Evolutionary conservation across 2,329 filamentous ascomycete genomes (phyloP), one percentile per base, ranked within the genome.

Genomic region (Epichloe aotearoae): DNA sequence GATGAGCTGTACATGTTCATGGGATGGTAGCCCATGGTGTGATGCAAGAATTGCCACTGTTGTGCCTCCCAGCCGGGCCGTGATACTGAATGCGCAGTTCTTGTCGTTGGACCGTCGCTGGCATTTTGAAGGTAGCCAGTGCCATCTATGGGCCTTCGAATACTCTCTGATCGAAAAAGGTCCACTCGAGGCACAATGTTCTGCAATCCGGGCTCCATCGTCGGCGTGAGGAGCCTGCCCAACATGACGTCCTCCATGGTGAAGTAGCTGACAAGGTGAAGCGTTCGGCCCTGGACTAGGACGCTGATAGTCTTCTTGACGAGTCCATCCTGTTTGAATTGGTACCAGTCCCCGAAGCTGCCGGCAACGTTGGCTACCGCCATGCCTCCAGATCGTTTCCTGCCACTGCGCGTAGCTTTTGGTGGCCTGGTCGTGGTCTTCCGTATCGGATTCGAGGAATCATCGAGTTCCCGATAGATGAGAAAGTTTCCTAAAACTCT

Each of bases 291-390:
- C 26, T 83, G 75, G 46, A 84, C 80, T 2, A 77, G 80, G 33
- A 95, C 80, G 58, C 84, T 90, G 66, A 95, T 88, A 0, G 88
- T 95, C 73, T 95, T 95, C 75, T 95, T 95, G 54, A 95, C 79
- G 39, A 95, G 69, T 0, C 89, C 88, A 2, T 82, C 79, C 17
- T 82, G 75, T 61, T 91, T 91, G 75, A 95, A 95, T 39, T 82
- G 80, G 60, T 95, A 95, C 1, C 84, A 88, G 66, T 94, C 88
- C 15, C 90, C 80, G 12, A 95, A 73, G 1, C 88, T 93, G 5
- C 88, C 88, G 44, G 91, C 47, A 8, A 50, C 49, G 36, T 54
- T 54, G 4, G 61, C 49, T 14, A 43, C 26, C 20, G 49, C 41
- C 37, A 19, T 8, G 14, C 37, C 43, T 7, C 20, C n/a, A 11